These are phyloP conservation scores for Liquidambar formosana DNA, from an alignment of 164 flowering plant species.

Conservation along the genomic window DNA sequence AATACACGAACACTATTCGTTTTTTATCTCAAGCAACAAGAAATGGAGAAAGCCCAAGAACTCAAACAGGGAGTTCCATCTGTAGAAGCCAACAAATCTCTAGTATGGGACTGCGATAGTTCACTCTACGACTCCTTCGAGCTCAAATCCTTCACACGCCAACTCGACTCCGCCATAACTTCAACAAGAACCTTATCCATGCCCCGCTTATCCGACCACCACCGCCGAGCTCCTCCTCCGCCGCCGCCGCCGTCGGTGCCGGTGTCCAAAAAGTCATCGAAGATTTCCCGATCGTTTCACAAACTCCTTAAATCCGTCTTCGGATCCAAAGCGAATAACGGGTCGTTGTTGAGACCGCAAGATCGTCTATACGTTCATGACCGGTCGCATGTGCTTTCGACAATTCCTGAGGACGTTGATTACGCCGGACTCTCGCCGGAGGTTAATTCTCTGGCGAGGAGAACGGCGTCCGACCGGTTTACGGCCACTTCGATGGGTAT, in stretches of 20 bases:
- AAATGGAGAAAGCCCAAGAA: conserved; percentile 11
- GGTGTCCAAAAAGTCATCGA: conserved; percentile 28
- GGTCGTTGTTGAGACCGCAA: background rate
- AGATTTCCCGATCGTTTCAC: conserved; percentile 59
- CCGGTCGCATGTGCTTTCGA: conserved; percentile 36
- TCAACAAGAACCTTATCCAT: conserved; percentile 73
- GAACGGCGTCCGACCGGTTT: conserved; percentile 52
- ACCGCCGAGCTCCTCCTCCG: conserved; percentile 17
- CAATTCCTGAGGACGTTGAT: conserved; percentile 59
- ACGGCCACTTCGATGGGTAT: conserved; percentile 35
- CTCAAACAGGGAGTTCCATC: background rate
- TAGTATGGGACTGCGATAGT: conserved; percentile 87
- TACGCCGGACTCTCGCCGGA: conserved; percentile 37
- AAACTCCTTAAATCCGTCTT: conserved; percentile 55
- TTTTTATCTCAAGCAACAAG: background rate
- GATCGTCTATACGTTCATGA: conserved; percentile 34
- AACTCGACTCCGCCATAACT: conserved; percentile 74
- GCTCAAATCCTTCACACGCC: conserved; percentile 75
- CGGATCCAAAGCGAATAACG: conserved; percentile 22
- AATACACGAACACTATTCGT: background rate
- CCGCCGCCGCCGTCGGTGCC: conserved; percentile 24
- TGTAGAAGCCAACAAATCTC: conserved; percentile 14
- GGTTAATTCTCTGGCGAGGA: conserved; percentile 30
- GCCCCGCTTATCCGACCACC: conserved; percentile 54
- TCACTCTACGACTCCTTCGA: conserved; percentile 91